Percentiles rank a stretch among this genome's conserved stretches.
These are phyloP conservation scores for Epichloe festucae DNA, from an alignment of 2,329 filamentous ascomycete genomes.

Conservation along the genomic window DNA sequence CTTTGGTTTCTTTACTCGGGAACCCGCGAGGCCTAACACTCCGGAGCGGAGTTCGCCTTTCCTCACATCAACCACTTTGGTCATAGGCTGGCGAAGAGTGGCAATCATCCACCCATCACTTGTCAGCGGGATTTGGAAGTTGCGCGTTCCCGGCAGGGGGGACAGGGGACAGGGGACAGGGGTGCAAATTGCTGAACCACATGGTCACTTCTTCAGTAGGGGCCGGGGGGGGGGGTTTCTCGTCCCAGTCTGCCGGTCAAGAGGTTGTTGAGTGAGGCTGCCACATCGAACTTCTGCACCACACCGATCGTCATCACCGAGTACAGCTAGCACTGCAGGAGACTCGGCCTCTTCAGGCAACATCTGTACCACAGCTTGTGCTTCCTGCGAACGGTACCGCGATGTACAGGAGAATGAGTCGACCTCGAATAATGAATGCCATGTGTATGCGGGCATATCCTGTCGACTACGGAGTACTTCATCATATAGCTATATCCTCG, in stretches of 20 bases:
- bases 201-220: no score
- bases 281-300: not conserved
- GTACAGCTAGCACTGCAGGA: not conserved
- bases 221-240: no score
- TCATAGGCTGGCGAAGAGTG: not conserved
- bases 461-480: not conserved
- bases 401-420: no score
- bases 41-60: no score
- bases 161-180: not conserved
- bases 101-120: not conserved
- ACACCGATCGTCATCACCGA: not conserved
- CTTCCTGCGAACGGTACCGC: not conserved
- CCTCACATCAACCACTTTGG: not conserved
- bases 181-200: not conserved
- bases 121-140: not conserved
- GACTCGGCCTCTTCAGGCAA: not conserved
- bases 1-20: no score
- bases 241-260: no score
- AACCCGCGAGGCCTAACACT: no score
- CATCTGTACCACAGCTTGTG: not conserved
- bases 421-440: no score
- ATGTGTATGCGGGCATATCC: no score
- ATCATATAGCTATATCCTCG: not conserved
- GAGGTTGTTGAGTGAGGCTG: no score
- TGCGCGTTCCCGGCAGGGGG: not conserved